Base-by-base conservation (phyloP, 2,329 filamentous ascomycete genomes). In the Fonsecaea nubica region DNA sequence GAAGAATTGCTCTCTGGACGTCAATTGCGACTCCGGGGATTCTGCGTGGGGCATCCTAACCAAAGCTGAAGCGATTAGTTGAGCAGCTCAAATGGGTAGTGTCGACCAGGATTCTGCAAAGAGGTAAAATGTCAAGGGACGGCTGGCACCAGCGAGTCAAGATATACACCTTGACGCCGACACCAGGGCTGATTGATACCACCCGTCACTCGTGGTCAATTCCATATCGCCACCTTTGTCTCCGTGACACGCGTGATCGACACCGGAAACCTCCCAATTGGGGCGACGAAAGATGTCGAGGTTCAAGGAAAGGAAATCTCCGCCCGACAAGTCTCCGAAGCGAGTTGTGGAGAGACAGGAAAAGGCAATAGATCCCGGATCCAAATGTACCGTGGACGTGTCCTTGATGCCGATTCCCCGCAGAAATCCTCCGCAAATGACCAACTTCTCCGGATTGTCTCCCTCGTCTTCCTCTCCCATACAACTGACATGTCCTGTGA, bases 1-100 rank as follows among this genome's bases (percentile, higher is more conserved):
- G 59, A 74, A 79, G 9, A 82, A 74, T 18, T 68, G 62, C 18
- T 66, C 59, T 18, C 42, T 62, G 4, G 52, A 21, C 35, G 60
- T 25, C 32, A 35, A 48, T 56, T 59, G 33, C 32, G 59, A 10
- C 38, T 59, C 50, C 5, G 55, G 56, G 13, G 33, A 63, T 13
- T 62, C 59, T 33, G 64, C 67, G 40, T 71, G 69, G 52, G 69
- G 67, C 69, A 71, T 70, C 5, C 3, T 35, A 55, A 38, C 30
- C 38, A 50, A 50, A 30, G 18, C 3, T 4, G 21, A 3, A n/a
- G 55, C n/a, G 10, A 12, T 10, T 40, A 15, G 13, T 40, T 56
- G 30, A 25, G 21, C 8, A 18, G 56, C 45, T 45, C 4, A 36
- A 18, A 5, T 3, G 18, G 18, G 6, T 18, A 4, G 10, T 30